These are phyloP conservation scores for Aegilops bicornis DNA, from an alignment of 176 grass and related monocot species.

Conservation along the genomic window DNA sequence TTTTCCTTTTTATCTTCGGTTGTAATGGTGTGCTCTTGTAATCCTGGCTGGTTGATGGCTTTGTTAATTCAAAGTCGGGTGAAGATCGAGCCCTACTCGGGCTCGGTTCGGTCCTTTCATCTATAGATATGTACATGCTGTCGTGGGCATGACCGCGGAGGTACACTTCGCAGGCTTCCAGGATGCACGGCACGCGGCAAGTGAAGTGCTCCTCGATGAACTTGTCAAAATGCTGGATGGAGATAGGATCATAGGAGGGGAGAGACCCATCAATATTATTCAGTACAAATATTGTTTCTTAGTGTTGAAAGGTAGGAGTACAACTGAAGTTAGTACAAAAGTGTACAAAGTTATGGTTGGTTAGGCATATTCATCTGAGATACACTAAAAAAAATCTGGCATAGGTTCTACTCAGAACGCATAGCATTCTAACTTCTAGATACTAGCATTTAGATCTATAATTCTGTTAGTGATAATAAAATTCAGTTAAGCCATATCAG, in stretches of 20 bases:
- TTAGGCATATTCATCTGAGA: neutral
- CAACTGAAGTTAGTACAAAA: neutral
- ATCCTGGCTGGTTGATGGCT: too few species aligned
- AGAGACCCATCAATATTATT: slow-evolving; percentile 11
- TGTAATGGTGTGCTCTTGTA: too few species aligned
- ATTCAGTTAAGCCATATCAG: slow-evolving; percentile 9
- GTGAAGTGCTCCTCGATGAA: slow-evolving; percentile 86
- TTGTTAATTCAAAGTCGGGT: too few species aligned
- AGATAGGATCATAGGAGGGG: neutral
- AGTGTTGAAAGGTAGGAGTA: neutral
- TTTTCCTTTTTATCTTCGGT: too few species aligned
- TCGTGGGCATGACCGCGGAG: slow-evolving; percentile 44
- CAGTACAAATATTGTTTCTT: neutral
- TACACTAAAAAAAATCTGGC: neutral
- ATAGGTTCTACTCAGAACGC: neutral
- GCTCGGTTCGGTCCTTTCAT: too few species aligned
- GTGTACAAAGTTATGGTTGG: neutral
- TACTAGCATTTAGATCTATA: too few species aligned
- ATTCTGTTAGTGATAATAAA: neutral
- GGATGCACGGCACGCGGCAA: slow-evolving; percentile 35
- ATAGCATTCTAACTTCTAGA: neutral
- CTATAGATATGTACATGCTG: slow-evolving; percentile 28
- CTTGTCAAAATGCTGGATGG: slow-evolving; percentile 83
- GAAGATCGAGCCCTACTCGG: too few species aligned
- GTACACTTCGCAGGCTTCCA: slow-evolving; percentile 69